Base-by-base conservation (phyloP, 1,284 basidiomycete species). In the Kalmanozyma brasiliensis region DNA sequence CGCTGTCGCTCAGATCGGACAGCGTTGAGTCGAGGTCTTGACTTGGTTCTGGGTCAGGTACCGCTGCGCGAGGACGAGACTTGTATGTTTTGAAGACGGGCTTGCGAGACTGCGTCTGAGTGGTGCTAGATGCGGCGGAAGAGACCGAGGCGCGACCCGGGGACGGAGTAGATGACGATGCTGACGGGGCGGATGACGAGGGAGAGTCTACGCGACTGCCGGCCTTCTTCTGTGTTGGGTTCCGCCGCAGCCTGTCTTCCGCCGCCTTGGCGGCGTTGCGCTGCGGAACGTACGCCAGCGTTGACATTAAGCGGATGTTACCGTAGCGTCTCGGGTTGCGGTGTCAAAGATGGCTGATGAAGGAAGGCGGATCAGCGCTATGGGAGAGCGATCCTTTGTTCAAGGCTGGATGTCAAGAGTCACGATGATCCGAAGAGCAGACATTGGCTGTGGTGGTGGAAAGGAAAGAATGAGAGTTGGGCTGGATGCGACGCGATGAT, bases 261-360 rank as follows among this genome's bases (percentile, higher is more conserved):
- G 61, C 53, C 8, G 36, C 36, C 41, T 49, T 52, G 19, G 53
- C 61, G 17, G 61, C 53, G 13, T 19, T 23, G 13, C 53, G 53
- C 49, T 57, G 61, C 24, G 61, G 61, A 7, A 63, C 52, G 24
- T 20, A 33, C 30, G n/a, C n/a, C n/a, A n/a, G n/a, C n/a, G n/a
- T n/a, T n/a, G n/a, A n/a, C n/a, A n/a, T n/a, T n/a, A n/a, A n/a
- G n/a, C n/a, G n/a, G n/a, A n/a, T n/a, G n/a, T n/a, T n/a, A n/a
- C n/a, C n/a, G n/a, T n/a, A n/a, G n/a, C n/a, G n/a, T n/a, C n/a
- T n/a, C n/a, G n/a, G n/a, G n/a, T n/a, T n/a, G n/a, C n/a, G n/a
- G n/a, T n/a, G n/a, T n/a, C n/a, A n/a, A n/a, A n/a, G n/a, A n/a
- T n/a, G n/a, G n/a, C n/a, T n/a, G 47, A 33, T 19, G 20, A 22